Evolutionary conservation across 1,139 yeast species (phyloP), one percentile per base, ranked within the genome.

Genomic region (Yamadazyma spencermartinsiae): DNA sequence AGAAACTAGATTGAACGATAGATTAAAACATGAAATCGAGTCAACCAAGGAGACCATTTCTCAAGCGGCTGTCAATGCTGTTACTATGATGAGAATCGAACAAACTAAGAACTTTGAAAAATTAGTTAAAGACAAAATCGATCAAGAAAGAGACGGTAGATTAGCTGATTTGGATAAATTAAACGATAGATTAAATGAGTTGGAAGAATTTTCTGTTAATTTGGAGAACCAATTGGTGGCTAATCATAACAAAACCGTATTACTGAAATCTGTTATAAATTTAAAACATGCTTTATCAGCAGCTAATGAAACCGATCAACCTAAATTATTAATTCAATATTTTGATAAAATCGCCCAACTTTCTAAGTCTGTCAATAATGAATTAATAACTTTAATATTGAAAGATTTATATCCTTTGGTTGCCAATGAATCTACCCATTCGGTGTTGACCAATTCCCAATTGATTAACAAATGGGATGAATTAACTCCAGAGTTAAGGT

Each of bases 401-500:
- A 54, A 54, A 13, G 70, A 73, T 39, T 68, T 72, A 53, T 49
- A 49, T 34, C 65, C 68, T 8, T 58, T 70, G 45, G 54, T 83
- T 41, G 72, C 78, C 19, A 62, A 62, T 31, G 76, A 72, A 38
- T 76, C 80, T n/a, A 64, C 72, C 24, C 73, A 74, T 41, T 84
- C 89, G 9, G 74, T 84, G 33, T 69, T 82, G 46, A 72, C 80
- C 11, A 72, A 66, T 42, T 57, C 89, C n/a, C 92, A 92, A 55
- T 74, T 89, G 51, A 67, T 77, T 49, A 61, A 79, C 36, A 77
- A 89, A 60, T 85, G 92, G 85, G 80, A 81, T 49, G 69, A 82
- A 42, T 73, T 92, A 44, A 82, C 79, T 15, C 95, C 95, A 14
- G 96, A 90, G 63, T 79, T 92, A 56, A 82, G 96, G 62, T 80